Base-by-base conservation (phyloP, 768 basidiomycete genomes). In the Collybiopsis luxurians region DNA sequence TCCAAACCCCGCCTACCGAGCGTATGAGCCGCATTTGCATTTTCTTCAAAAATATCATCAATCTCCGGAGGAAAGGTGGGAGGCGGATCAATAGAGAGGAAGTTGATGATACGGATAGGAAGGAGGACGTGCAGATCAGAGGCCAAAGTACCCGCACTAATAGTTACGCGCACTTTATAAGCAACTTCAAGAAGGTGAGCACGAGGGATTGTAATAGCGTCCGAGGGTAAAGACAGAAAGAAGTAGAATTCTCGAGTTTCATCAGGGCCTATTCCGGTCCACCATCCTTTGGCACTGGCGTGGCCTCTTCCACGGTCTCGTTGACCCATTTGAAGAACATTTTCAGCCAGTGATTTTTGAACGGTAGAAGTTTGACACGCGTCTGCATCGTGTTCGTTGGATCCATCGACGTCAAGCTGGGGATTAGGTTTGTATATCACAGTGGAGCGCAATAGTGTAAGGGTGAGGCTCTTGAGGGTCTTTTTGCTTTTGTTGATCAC, bases 241-340 rank as follows among this genome's bases (percentile, higher is more conserved):
- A 92, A 86, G 15, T 79, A 78, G 69, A 93, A 91, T 19, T 83
- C 77, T 9, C 77, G 71, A 4, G 75, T 74, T 59, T 86, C 82
- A 1, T 84, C 83, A 2, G 87, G 74, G 13, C 75, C 71, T 5
- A 95, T 84, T 7, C 95, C 95, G 4, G 83, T 78, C 93, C 94
- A 96, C 89, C 92, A 96, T 1, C 93, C 94, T 63, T 85, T 87
- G 23, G 85, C 89, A 40, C 89, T 92, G 10, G 87, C 89, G 65
- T 84, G 80, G 2, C 89, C 89, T 59, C 81, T 80, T 6, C 83
- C 70, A 19, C 24, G 40, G 26, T 80, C 81, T 39, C 78, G 78
- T 48, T 87, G 81, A 5, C 86, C 83, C 66, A 86, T 83, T 61
- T 86, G 83, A 26, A 96, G 76, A 3, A 74, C 74, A 30, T 82